Percentiles rank a stretch among this genome's conserved stretches.
phyloP scores from a whole-genome alignment of 2,329 filamentous ascomycete genomes.

The Amauroascus verrucosus region DNA sequence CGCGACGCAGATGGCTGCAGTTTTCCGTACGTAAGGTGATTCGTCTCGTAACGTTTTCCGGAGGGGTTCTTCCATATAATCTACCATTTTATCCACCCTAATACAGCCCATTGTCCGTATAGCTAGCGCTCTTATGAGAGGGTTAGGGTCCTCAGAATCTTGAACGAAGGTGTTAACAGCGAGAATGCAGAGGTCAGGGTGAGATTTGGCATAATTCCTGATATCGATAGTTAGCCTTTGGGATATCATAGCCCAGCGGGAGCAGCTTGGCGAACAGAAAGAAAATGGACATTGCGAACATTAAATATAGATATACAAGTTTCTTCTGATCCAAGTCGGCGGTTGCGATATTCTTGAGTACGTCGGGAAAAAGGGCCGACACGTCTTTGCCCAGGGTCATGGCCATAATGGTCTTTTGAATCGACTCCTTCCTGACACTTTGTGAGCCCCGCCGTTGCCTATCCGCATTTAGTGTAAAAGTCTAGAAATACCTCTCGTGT shows the following conservation, averaged over 20 bases:
- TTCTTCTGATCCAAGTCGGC: slow-evolving; percentile 96
- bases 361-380: slow-evolving; percentile 90
- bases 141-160: slow-evolving; percentile 97
- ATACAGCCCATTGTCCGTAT: slow-evolving; percentile 99
- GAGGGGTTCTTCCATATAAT: slow-evolving; percentile 98
- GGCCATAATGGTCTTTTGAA: slow-evolving; percentile 99
- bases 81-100: slow-evolving; percentile 96
- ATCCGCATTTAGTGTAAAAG: background rate
- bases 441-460: slow-evolving; percentile 22
- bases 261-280: background rate
- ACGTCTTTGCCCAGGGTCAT: slow-evolving; percentile 99
- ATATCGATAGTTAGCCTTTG: slow-evolving; percentile 16
- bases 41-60: slow-evolving; percentile 94
- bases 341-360: slow-evolving; percentile 97
- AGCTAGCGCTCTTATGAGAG: slow-evolving; percentile 83
- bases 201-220: slow-evolving; percentile 99
- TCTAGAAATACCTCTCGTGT: slow-evolving; percentile 60
- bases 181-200: slow-evolving; percentile 95
- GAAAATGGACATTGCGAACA: slow-evolving; percentile 47
- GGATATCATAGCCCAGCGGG: background rate
- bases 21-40: slow-evolving; percentile 96
- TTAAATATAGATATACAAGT: slow-evolving; percentile 94
- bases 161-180: slow-evolving; percentile 99
- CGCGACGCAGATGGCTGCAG: slow-evolving; percentile 91
- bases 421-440: slow-evolving; percentile 70